These are phyloP conservation scores for Cryptococcus sp. DNA, from an alignment of 1,284 basidiomycete species.

Conservation along the genomic window DNA sequence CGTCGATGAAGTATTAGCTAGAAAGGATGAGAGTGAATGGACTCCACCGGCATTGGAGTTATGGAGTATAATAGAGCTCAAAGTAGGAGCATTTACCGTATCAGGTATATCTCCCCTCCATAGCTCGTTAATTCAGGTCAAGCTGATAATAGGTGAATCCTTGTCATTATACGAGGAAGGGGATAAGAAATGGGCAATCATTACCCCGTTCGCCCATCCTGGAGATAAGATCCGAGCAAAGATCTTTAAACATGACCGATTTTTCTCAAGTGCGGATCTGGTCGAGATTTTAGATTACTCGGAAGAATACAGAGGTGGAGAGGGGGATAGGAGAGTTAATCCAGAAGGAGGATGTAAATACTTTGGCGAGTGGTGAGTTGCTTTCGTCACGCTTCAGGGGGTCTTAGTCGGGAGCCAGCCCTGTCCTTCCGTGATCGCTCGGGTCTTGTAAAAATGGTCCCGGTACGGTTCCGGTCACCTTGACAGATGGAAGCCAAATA, in stretches of 20 bases:
- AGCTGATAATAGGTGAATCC: constrained; percentile 52
- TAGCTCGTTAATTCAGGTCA: constrained; percentile 1
- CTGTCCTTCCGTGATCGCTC: too few species aligned
- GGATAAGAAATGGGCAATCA: constrained; percentile 64
- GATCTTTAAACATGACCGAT: constrained; percentile 59
- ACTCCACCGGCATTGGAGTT: constrained; percentile 49
- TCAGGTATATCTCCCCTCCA: constrained; percentile 12
- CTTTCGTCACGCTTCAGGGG: background rate
- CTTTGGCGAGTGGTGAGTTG: constrained; percentile 66
- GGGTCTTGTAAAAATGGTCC: too few species aligned
- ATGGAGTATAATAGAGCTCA: constrained; percentile 62
- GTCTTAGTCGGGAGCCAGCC: too few species aligned
- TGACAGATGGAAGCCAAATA: too few species aligned
- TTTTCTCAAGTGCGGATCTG: constrained; percentile 73
- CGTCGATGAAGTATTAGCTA: constrained; percentile 55
- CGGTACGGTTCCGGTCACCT: too few species aligned
- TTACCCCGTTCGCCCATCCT: constrained; percentile 76
- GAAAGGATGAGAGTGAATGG: constrained; percentile 55
- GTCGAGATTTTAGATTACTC: constrained; percentile 66
- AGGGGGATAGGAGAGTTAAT: constrained; percentile 37
- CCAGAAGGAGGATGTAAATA: constrained; percentile 64
- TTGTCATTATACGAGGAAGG: constrained; percentile 56
- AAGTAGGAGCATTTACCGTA: constrained; percentile 50
- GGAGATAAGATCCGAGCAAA: constrained; percentile 70
- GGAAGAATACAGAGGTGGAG: constrained; percentile 61